Conservation (phyloP, 2,329 filamentous ascomycete species). For the Ceratocystis colombiana region DNA sequence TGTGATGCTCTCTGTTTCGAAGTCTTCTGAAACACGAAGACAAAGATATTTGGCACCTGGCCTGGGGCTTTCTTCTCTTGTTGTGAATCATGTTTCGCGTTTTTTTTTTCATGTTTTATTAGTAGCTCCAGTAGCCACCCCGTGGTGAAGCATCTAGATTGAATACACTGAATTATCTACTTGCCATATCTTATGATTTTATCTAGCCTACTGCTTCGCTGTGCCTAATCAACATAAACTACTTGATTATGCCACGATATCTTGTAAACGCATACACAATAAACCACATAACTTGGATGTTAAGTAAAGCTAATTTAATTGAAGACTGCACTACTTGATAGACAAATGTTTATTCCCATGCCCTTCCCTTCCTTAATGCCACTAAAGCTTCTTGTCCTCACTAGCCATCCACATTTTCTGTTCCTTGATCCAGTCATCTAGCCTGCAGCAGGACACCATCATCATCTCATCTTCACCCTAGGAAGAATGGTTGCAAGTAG, state of each 20-base stretch:
- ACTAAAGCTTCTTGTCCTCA: neutral
- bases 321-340: neutral
- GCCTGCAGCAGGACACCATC: neutral
- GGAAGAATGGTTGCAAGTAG: neutral
- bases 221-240: too few species aligned
- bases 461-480: neutral
- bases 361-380: neutral
- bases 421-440: neutral
- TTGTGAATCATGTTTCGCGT: neutral
- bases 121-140: neutral
- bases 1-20: neutral
- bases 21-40: constrained; percentile 12
- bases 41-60: neutral
- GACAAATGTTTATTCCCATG: neutral
- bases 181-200: neutral
- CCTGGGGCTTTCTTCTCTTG: neutral
- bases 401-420: neutral
- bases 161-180: constrained; percentile 10
- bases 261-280: too few species aligned
- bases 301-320: neutral
- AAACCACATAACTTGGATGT: neutral
- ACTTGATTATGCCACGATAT: too few species aligned
- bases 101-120: constrained; percentile 1
- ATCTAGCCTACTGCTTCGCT: too few species aligned
- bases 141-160: neutral